A percentile compares a stretch with the other conserved stretches of the same genome.
These are phyloP conservation scores for Pythium biforme DNA, from an alignment of 352 stramenopile species.

Conservation along the genomic window DNA sequence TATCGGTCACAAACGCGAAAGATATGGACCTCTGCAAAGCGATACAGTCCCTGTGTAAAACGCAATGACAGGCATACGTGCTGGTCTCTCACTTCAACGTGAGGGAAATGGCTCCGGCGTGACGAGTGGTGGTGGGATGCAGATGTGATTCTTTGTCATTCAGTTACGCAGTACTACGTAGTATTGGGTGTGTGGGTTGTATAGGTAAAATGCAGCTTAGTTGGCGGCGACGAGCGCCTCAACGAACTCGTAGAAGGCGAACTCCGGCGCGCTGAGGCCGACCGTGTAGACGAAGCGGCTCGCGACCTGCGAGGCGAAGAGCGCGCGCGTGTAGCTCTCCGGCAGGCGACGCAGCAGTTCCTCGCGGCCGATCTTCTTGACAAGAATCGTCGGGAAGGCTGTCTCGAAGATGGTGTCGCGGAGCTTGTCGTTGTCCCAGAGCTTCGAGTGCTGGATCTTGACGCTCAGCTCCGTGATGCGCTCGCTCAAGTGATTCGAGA, in stretches of 20 bases:
- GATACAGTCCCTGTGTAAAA: neutral
- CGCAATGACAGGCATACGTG: conserved; percentile 7
- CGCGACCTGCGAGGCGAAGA: conserved; percentile 81
- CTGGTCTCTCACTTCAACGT: conserved; percentile 5
- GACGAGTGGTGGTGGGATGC: too few relatives aligned
- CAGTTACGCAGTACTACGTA: conserved; percentile 1
- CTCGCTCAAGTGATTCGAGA: conserved; percentile 77
- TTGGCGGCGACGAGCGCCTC: conserved; percentile 40
- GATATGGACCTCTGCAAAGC: neutral
- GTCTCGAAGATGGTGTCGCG: conserved; percentile 73
- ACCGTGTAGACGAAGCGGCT: conserved; percentile 82
- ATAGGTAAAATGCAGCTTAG: conserved; percentile 8
- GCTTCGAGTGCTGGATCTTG: conserved; percentile 74
- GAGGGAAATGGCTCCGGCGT: too few relatives aligned
- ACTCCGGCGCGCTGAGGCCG: conserved; percentile 68
- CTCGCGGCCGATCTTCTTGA: conserved; percentile 53
- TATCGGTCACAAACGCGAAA: neutral
- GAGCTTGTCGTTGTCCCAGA: conserved; percentile 68
- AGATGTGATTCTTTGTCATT: neutral
- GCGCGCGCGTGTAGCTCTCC: conserved; percentile 74
- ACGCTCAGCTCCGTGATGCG: conserved; percentile 79
- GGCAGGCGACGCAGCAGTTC: conserved; percentile 69
- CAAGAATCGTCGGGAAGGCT: conserved; percentile 71
- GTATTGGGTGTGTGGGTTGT: neutral
- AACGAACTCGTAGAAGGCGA: conserved; percentile 88